Evolutionary conservation across 2,329 filamentous ascomycete genomes (phyloP).

Genomic region (Lomentospora prolificans): DNA sequence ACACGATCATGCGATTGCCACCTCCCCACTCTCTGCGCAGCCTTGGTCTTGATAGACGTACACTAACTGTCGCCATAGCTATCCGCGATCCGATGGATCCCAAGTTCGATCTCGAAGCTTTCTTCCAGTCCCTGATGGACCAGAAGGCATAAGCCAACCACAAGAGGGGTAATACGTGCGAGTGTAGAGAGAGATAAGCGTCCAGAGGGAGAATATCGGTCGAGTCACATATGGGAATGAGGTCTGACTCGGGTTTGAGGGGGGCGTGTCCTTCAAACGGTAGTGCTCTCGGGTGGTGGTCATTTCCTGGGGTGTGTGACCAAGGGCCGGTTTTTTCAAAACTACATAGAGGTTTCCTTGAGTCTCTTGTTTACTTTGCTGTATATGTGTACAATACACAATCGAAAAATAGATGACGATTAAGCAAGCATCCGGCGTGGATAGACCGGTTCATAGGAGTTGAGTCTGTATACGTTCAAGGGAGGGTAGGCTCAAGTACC

Average conservation of each 20-base stretch:
- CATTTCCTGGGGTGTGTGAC: not conserved
- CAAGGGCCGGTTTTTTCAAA: not conserved
- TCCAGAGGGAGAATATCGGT: not conserved
- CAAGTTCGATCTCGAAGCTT: constrained; percentile 89
- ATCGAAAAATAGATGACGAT: constrained; percentile 7
- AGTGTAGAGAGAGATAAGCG: not conserved
- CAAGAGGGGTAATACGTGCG: not conserved
- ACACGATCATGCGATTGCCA: not conserved
- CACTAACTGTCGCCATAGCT: not conserved
- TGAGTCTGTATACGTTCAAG: too few species aligned
- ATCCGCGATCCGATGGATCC: constrained; percentile 62
- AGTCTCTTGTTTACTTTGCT: constrained; percentile 4
- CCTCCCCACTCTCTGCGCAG: not conserved
- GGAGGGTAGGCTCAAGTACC: too few species aligned
- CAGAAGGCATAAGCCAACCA: constrained; percentile 34
- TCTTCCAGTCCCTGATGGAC: constrained; percentile 54
- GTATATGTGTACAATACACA: constrained; percentile 8
- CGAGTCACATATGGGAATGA: not conserved
- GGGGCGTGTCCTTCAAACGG: constrained; percentile 1
- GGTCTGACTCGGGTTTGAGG: not conserved
- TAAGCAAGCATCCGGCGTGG: not conserved
- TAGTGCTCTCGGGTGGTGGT: constrained; percentile 3
- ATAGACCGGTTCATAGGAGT: not conserved
- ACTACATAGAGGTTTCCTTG: constrained; percentile 9
- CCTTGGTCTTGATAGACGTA: not conserved